Evolutionary conservation across 768 basidiomycete species (phyloP).

Genomic region (Lentinula guzmanii): DNA sequence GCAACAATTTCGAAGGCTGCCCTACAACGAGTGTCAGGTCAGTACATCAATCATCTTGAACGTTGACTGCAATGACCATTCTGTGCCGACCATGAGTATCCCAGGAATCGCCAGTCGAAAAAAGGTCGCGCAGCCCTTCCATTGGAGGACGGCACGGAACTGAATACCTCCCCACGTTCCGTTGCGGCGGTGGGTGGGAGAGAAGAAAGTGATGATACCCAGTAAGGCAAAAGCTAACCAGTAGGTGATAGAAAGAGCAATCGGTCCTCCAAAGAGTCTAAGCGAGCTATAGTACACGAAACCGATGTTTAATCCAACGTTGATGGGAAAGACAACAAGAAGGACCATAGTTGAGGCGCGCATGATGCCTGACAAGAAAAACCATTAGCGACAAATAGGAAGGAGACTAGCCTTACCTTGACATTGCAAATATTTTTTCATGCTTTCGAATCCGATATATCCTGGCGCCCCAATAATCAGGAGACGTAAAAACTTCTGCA

Average conservation of each 20-base stretch:
- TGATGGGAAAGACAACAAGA: constrained; percentile 58
- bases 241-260: constrained; percentile 64
- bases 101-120: constrained; percentile 69
- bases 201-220: constrained; percentile 40
- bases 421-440: constrained; percentile 78
- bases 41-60: neutral
- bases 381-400: neutral
- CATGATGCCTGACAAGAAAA: constrained; percentile 55
- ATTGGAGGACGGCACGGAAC: constrained; percentile 36
- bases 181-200: constrained; percentile 47
- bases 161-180: constrained; percentile 61
- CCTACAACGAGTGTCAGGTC: constrained; percentile 29
- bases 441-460: constrained; percentile 68
- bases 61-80: constrained; percentile 49
- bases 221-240: constrained; percentile 62
- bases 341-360: constrained; percentile 62
- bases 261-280: constrained; percentile 59
- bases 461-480: constrained; percentile 62
- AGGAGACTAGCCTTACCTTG: constrained; percentile 40
- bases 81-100: constrained; percentile 74
- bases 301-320: constrained; percentile 50
- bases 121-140: constrained; percentile 47
- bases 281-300: constrained; percentile 62
- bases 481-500: constrained; percentile 60
- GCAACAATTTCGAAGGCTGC: constrained; percentile 81